Percentiles rank a stretch among this genome's conserved stretches.
Evolutionary conservation across 164 flowering plant genomes (phyloP).

Genomic region (Liriodendron chinense): DNA sequence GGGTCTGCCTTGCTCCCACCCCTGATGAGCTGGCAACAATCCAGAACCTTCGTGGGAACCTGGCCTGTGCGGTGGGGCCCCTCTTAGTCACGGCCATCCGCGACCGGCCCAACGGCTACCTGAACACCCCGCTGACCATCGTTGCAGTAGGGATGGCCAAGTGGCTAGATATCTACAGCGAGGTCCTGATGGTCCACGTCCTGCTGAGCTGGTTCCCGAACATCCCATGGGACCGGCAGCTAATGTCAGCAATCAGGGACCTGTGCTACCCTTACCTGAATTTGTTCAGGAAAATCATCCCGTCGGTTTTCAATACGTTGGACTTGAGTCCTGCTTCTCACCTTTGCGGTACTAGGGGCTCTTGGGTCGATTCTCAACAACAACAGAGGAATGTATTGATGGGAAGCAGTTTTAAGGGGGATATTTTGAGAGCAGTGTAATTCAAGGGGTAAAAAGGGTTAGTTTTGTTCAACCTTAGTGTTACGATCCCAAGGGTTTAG

Average conservation of each 20-base stretch:
- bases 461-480: no score
- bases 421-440: not conserved
- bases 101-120: slow-evolving; percentile 36
- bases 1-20: slow-evolving; percentile 18
- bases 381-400: slow-evolving; percentile 30
- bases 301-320: slow-evolving; percentile 71
- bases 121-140: slow-evolving; percentile 75
- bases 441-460: not conserved
- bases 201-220: slow-evolving; percentile 99
- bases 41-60: slow-evolving; percentile 15
- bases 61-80: slow-evolving; percentile 46
- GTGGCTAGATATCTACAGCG: slow-evolving; percentile 92
- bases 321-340: slow-evolving; percentile 89
- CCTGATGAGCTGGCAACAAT: slow-evolving; percentile 24
- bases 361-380: slow-evolving; percentile 52
- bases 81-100: slow-evolving; percentile 61
- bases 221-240: slow-evolving; percentile 94
- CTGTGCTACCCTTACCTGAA: slow-evolving; percentile 90
- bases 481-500: no score
- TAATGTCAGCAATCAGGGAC: slow-evolving; percentile 81
- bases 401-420: not conserved
- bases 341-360: slow-evolving; percentile 74
- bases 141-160: slow-evolving; percentile 84
- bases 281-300: slow-evolving; percentile 78
- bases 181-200: slow-evolving; percentile 87